Evolutionary conservation across 768 basidiomycete species (phyloP), one percentile per base, ranked within the genome.

Genomic region (Suillus occidentalis): DNA sequence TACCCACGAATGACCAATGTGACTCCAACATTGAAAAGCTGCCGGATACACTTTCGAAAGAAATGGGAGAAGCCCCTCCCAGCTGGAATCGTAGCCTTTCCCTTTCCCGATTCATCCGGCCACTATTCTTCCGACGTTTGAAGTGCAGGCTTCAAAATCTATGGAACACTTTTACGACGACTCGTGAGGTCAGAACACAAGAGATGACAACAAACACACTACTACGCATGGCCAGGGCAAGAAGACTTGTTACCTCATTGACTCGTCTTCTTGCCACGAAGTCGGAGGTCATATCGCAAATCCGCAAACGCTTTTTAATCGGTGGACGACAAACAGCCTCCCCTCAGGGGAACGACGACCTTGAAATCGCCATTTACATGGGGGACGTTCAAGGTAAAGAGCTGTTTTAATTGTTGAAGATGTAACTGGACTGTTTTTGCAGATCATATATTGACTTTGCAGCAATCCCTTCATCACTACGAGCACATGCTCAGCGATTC

Each of bases 371-470:
- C 13, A 91, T 95, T 3, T 94, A 97, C 73, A 86, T 96, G 79
- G 93, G 92, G 28, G 95, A 98, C 75, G 85, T 98, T 2, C 92
- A 95, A 81, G 95, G 95, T 94, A 68, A 56, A 81, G 69, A 28
- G 50, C 64, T 0, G 36, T 40, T 10, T 61, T 52, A 14, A 13
- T 61, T 34, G 60, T 22, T 43, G 31, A 37, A 13, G 31, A 39
- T 66, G 7, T 16, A 16, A 45, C 42, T 63, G 14, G 45, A 69
- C 64, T 63, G 2, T 57, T 61, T 36, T 22, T 50, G 37, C 58
- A 95, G 95, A 98, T 76, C 96, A 98, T 73, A 94, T 97, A 68
- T 75, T 95, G 28, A 88, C 92, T 3, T 79, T 98, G 63, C 93
- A 96, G 71, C 90, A 93, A 70, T 86, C 92, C 2, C 83, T 98